Evolutionary conservation across 2,329 filamentous ascomycete genomes (phyloP), one percentile per base, ranked within the genome.

Genomic region (Pseudogymnoascus sp.): DNA sequence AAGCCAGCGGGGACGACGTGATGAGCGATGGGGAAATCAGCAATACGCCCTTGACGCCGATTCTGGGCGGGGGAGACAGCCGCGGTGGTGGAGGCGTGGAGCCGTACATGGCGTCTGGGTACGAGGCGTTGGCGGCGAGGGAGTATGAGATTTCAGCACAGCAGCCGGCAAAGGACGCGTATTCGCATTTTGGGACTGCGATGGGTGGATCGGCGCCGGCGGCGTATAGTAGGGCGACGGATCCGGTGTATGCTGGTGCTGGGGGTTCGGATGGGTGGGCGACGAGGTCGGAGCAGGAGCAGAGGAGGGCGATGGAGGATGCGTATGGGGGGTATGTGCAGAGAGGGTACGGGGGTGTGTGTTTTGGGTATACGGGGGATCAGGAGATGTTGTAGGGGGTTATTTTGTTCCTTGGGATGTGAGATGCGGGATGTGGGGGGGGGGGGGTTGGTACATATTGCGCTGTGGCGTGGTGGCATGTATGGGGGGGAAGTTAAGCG

Each of bases 31-130:
- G 44, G 23, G 66, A 72, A 11, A 73, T 68, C 35, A 71, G 67
- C 64, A 71, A 71, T 11, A 67, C 67, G 71, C 79, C 17, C 71
- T 81, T 67, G 4, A 79, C 78, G 1, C 76, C 79, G 0, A 74
- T 79, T 7, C 84, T 87, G 72, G 77, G 77, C 2, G 42, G 44
- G 0, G 74, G 76, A 8, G 81, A 85, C 65, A 79, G 83, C 26
- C 78, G 79, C 61, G 87, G 84, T 83, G 69, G 62, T 64, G 38
- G 62, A 42, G 69, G 68, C 19, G 36, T 17, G 8, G 76, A 71
- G 67, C 91, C 91, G 0, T 96, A 96, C 75, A 96, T 96, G 83
- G 75, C 84, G 59, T 87, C 85, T 6, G 92, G 92, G 13, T 96
- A 96, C 72, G 88, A 91, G 70, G 80, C 84, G 71, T 77, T 89